Percentiles rank a stretch among this genome's conserved stretches.
These are phyloP conservation scores for Bretschneidera sinensis DNA, from an alignment of 345 rosid genomes.

Conservation along the genomic window DNA sequence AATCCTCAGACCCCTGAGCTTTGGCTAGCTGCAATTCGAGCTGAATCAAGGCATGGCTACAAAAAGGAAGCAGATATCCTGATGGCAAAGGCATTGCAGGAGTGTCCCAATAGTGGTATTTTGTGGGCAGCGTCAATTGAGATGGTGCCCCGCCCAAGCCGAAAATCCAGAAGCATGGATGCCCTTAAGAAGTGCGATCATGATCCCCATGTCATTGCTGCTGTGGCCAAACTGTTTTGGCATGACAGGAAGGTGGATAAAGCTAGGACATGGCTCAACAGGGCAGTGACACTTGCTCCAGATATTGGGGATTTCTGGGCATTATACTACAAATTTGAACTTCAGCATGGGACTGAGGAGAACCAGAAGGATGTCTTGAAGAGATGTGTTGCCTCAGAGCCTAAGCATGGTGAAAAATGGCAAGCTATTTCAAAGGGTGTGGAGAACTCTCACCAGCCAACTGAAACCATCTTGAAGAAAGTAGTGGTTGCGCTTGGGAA, in stretches of 20 bases:
- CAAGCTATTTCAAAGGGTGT: conserved; percentile 75
- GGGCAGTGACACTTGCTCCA: conserved; percentile 80
- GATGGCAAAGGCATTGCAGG: conserved; percentile 96
- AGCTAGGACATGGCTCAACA: conserved; percentile 76
- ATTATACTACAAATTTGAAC: conserved; percentile 75
- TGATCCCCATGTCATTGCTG: conserved; percentile 80
- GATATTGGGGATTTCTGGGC: conserved; percentile 94
- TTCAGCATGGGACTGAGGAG: conserved; percentile 79
- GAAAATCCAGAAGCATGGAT: conserved; percentile 65
- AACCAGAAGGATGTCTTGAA: conserved; percentile 69
- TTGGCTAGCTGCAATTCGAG: conserved; percentile 90
- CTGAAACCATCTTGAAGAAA: conserved; percentile 77
- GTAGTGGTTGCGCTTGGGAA: conserved; percentile 61
- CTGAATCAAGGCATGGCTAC: conserved; percentile 71
- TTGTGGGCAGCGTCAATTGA: conserved; percentile 86
- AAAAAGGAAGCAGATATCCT: conserved; percentile 74
- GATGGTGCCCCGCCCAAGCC: conserved; percentile 80
- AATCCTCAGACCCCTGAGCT: conserved; percentile 74
- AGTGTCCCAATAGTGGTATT: conserved; percentile 84
- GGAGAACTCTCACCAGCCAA: conserved; percentile 83
- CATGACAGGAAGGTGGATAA: conserved; percentile 87
- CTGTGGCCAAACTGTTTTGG: conserved; percentile 87
- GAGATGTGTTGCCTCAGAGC: conserved; percentile 72
- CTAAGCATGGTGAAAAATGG: conserved; percentile 92
- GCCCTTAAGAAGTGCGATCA: conserved; percentile 76